A percentile compares a stretch with the other conserved stretches of the same genome.
phyloP scores from a whole-genome alignment of 2,329 filamentous ascomycete species.

The Alternaria triticimaculans region DNA sequence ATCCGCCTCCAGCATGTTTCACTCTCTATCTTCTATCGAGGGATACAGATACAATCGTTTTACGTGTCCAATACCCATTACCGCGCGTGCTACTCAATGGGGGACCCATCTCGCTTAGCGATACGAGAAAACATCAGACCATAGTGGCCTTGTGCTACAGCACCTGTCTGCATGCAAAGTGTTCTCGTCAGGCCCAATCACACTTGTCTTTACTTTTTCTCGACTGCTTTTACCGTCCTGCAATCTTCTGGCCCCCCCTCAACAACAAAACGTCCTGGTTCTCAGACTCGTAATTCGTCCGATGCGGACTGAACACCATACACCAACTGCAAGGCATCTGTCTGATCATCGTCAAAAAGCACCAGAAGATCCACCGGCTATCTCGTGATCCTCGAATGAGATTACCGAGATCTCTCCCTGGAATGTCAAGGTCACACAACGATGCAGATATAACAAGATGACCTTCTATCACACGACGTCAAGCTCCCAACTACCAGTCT shows the following conservation, averaged over 20 bases:
- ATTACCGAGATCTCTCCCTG: neutral
- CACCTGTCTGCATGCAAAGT: conserved; percentile 16
- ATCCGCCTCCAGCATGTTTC: neutral
- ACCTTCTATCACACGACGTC: conserved; percentile 1
- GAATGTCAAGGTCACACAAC: neutral
- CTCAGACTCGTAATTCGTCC: neutral
- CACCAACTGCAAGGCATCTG: conserved; percentile 3
- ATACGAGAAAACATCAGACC: conserved; percentile 17
- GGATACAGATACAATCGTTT: neutral
- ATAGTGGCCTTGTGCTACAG: conserved; percentile 8
- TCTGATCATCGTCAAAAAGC: neutral
- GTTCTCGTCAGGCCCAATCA: conserved; percentile 2
- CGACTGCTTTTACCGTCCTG: conserved; percentile 1
- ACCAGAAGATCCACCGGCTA: neutral
- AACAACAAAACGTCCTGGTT: conserved; percentile 6
- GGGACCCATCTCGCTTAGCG: neutral
- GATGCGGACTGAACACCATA: conserved; percentile 1
- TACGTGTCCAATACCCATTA: neutral
- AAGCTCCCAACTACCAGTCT: conserved; percentile 24
- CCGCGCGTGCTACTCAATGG: neutral
- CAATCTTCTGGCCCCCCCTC: conserved; percentile 9
- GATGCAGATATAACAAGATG: neutral
- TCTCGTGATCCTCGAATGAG: conserved; percentile 1
- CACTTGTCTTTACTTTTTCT: conserved; percentile 20
- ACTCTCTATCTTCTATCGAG: neutral